phyloP scores from a whole-genome alignment of 1,139 yeast species.

The Komagataea norvegica region DNA sequence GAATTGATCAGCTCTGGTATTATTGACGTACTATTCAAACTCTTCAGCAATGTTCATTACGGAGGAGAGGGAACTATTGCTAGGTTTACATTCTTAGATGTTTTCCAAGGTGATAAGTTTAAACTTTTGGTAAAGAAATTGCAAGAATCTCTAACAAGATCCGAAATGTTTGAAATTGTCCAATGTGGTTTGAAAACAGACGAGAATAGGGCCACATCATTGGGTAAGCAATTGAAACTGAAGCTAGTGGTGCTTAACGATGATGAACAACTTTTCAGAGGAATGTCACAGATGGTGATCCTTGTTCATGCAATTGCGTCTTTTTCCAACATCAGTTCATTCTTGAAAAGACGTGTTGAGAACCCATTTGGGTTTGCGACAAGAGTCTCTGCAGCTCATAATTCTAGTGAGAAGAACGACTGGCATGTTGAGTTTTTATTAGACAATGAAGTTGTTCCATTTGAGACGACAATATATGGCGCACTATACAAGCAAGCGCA shows the following conservation, averaged over 20 bases:
- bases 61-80: slow-evolving; percentile 31
- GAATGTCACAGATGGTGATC: slow-evolving; percentile 41
- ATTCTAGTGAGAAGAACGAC: slow-evolving; percentile 23
- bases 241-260: slow-evolving; percentile 39
- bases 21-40: slow-evolving; percentile 41
- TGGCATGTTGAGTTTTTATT: slow-evolving; percentile 58
- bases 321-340: slow-evolving; percentile 64
- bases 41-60: slow-evolving; percentile 33
- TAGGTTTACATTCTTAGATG: slow-evolving; percentile 42
- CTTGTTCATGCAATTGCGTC: slow-evolving; percentile 92
- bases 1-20: slow-evolving; percentile 72
- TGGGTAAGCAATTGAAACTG: slow-evolving; percentile 70
- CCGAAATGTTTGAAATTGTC: slow-evolving; percentile 70
- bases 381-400: slow-evolving; percentile 10
- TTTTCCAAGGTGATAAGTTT: slow-evolving; percentile 42
- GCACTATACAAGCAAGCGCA: slow-evolving; percentile 60
- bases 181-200: slow-evolving; percentile 45
- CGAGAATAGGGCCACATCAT: slow-evolving; percentile 45
- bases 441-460: slow-evolving; percentile 57
- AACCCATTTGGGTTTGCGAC: slow-evolving; percentile 16
- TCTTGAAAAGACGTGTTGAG: slow-evolving; percentile 41
- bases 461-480: slow-evolving; percentile 74
- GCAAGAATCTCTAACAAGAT: slow-evolving; percentile 71
- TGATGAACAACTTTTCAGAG: slow-evolving; percentile 26
- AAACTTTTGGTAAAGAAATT: slow-evolving; percentile 47